Evolutionary conservation across 768 basidiomycete genomes (phyloP).

Genomic region (Lentinula lateritia): DNA sequence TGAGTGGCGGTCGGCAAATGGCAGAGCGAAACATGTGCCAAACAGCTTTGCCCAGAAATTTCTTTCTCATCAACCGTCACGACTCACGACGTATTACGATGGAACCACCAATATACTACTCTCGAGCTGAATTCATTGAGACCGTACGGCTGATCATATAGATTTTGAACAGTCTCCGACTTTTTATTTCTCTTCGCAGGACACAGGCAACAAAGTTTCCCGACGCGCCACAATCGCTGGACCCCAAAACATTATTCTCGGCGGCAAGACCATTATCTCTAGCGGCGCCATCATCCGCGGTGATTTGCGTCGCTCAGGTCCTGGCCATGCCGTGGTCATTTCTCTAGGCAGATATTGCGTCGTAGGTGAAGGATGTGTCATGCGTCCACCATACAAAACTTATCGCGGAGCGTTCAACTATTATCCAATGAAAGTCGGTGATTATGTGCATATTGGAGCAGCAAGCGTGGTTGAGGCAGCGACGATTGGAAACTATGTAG

Average conservation of each 20-base stretch:
- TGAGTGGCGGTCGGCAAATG: neutral
- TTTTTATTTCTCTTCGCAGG: constrained; percentile 36
- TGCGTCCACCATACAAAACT: constrained; percentile 87
- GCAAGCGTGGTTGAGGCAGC: constrained; percentile 89
- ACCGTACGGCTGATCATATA: constrained; percentile 45
- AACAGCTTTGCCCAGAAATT: neutral
- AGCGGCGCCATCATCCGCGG: constrained; percentile 88
- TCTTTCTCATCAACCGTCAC: neutral
- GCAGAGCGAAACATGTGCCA: neutral
- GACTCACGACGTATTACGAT: constrained; percentile 24
- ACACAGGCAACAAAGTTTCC: constrained; percentile 95
- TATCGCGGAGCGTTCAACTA: constrained; percentile 92
- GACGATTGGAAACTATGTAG: constrained; percentile 87
- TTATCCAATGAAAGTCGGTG: constrained; percentile 96
- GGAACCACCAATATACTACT: constrained; percentile 76
- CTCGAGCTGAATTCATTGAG: constrained; percentile 82
- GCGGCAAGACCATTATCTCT: constrained; percentile 95
- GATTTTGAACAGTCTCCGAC: neutral
- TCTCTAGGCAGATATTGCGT: constrained; percentile 91
- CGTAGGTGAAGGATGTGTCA: constrained; percentile 83
- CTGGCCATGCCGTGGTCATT: constrained; percentile 91
- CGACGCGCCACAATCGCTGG: constrained; percentile 88
- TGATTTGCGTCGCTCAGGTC: constrained; percentile 83
- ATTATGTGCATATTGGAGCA: constrained; percentile 93
- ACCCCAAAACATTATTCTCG: constrained; percentile 94